Percentiles rank a stretch among this genome's conserved stretches.
These are phyloP conservation scores for Aureobasidium melanogenum DNA, from an alignment of 2,329 filamentous ascomycete genomes.

Conservation along the genomic window DNA sequence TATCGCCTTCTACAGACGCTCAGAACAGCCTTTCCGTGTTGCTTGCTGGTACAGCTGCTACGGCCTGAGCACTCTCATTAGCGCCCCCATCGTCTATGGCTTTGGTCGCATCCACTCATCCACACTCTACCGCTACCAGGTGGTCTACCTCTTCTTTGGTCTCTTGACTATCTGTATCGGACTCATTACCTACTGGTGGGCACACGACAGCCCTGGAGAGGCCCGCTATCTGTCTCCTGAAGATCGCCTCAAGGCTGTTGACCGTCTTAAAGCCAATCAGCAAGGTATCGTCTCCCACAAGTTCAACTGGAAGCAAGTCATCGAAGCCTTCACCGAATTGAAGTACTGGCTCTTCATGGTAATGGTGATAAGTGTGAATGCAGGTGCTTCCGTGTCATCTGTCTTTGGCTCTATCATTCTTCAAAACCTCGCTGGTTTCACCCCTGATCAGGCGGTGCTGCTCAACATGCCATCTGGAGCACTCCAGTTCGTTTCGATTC, in stretches of 20 bases:
- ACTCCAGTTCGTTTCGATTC: constrained; percentile 11
- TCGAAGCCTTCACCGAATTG: constrained; percentile 34
- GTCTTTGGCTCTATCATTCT: constrained; percentile 14
- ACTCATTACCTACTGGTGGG: constrained; percentile 12
- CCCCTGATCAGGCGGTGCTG: constrained; percentile 10
- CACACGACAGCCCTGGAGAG: constrained; percentile 12
- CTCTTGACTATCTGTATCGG: constrained; percentile 11
- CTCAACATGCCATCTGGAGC: constrained; percentile 14
- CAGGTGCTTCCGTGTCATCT: constrained; percentile 9
- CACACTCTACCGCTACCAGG: constrained; percentile 12
- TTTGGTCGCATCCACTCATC: constrained; percentile 10
- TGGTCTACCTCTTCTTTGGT: constrained; percentile 13
- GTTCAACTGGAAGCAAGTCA: constrained; percentile 38
- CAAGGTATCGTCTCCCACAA: constrained; percentile 38
- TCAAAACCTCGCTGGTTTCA: constrained; percentile 10
- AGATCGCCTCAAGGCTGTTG: constrained; percentile 39
- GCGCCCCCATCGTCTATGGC: constrained; percentile 12
- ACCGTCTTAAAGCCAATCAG: constrained; percentile 43
- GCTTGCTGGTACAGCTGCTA: constrained; percentile 14
- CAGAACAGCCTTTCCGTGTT: constrained; percentile 13
- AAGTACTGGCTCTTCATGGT: constrained; percentile 40
- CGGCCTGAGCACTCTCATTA: constrained; percentile 9
- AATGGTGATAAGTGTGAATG: constrained; percentile 8
- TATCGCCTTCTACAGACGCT: constrained; percentile 12
- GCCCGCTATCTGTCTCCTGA: constrained; percentile 34